Percentiles rank a stretch among this genome's conserved stretches.
Conservation (phyloP, 2,329 filamentous ascomycete genomes). For the Graphilbum sp. region DNA sequence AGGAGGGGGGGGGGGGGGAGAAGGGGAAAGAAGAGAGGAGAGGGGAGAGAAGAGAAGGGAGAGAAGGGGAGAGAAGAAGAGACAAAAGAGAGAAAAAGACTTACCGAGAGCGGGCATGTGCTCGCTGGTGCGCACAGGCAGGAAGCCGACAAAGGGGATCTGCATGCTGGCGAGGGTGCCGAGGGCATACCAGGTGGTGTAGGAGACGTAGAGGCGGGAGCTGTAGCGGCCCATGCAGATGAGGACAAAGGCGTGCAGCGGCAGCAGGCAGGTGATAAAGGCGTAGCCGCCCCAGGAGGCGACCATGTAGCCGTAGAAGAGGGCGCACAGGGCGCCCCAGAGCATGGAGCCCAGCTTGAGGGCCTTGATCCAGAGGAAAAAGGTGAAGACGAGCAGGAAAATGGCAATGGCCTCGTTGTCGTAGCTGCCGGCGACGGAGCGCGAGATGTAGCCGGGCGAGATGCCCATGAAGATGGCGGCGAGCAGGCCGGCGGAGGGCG, state of each 20-base stretch:
- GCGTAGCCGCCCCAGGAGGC: constrained; percentile 99
- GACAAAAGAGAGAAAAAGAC: constrained; percentile 13
- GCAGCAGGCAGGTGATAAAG: constrained; percentile 96
- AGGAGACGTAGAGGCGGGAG: constrained; percentile 84
- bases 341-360: constrained; percentile 92
- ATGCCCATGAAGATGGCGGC: constrained; percentile 97
- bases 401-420: constrained; percentile 98
- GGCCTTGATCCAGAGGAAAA: constrained; percentile 98
- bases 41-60: too few species aligned
- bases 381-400: constrained; percentile 95
- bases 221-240: constrained; percentile 96
- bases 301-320: constrained; percentile 99
- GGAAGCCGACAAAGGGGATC: constrained; percentile 94
- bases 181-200: constrained; percentile 94
- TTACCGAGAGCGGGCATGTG: constrained; percentile 92
- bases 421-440: constrained; percentile 95
- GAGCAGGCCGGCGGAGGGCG: constrained; percentile 83
- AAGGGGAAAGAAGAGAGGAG: not conserved
- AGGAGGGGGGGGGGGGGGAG: not conserved
- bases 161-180: constrained; percentile 98
- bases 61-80: constrained; percentile 3
- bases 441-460: constrained; percentile 89
- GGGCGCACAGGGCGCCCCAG: constrained; percentile 84
- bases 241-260: constrained; percentile 83
- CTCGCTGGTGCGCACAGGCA: constrained; percentile 91